Evolutionary conservation across 208 protist species (phyloP), one percentile per base, ranked within the genome.

Genomic region (Crithidia thermophila): DNA sequence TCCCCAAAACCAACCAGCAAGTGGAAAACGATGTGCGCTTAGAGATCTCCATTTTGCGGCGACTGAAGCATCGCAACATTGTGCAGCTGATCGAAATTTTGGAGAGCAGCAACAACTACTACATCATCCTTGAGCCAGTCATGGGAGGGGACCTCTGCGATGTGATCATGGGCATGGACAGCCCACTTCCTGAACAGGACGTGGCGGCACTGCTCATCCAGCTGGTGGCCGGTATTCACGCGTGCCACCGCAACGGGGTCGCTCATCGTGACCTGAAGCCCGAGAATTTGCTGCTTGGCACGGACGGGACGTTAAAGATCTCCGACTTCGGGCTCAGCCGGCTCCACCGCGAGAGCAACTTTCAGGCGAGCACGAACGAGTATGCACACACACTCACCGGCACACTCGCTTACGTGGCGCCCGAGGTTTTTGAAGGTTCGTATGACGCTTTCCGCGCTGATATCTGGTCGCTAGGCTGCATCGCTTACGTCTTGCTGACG

Each of bases 261-360:
- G 94, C 95, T 23, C 96, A 98, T 77, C 79, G 94, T 16, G 96
- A 98, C 75, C 67, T 98, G 50, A 98, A 98, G 75, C 94, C 94
- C 6, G 96, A 98, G 68, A 98, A 98, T 69, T 88, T 97, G 25
- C 78, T 98, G 9, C 77, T 98, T 40, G 87, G 75, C 3, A 81
- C 75, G 10, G 78, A 79, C 45, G 87, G 82, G 25, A 65, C 84
- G 2, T 51, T 96, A 13, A 96, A 96, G 63, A 94, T 96, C 37
- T 89, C 87, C 20, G 91, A 96, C 65, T 96, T 94, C 82, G 91
- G 91, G 8, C 74, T 96, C 34, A 94, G 86, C 51, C 80, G 88
- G 0, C 77, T 96, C n/a, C 86, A 95, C 55, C 74, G 79, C 18
- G 82, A 90, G 61, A 84, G 78, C 43, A 85, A 85, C 67, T 88